Evolutionary conservation across 805 yeast genomes (phyloP), one percentile per base, ranked within the genome.

Genomic region (Candida coquimbonensis): DNA sequence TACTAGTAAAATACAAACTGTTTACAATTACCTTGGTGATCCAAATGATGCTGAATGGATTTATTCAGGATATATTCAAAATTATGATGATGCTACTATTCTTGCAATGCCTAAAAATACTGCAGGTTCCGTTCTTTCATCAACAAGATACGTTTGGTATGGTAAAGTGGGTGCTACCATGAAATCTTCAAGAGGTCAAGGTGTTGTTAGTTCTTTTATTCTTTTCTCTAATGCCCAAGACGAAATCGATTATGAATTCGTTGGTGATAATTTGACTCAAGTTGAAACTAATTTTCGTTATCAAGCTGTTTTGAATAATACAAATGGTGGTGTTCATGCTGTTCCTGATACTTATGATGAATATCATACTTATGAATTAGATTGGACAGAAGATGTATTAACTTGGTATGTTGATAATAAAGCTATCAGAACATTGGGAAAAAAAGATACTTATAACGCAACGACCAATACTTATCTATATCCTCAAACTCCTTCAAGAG

Each of bases 181-280:
- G 57, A 88, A 83, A 68, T 70, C 91, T 0, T 84, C 96, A 1
- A 86, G 79, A 59, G 74, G 74, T 35, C 72, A 66, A 9, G 97
- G 97, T 72, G 96, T 89, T 34, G 90, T 89, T 48, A 75, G 95
- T 14, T 90, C 96, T 29, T 78, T 81, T 57, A 87, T 89, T 64
- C 63, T 87, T 43, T 83, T 79, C 65, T 86, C 96, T 8, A 85
- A 86, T 61, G 87, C 83, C 37, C 80, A 86, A 72, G 97, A 89
- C 70, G 97, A 90, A 73, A 75, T 89, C 56, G 97, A 90, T 75
- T 81, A 67, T 60, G 96, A 90, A 69, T 83, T 80, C 54, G 83
- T 88, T 51, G 98, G 98, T 48, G 75, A 76, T 57, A 78, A 84
- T 58, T 65, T 86, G 57, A 72, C 74, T 31, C 61, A 65, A 21